Evolutionary conservation across 495 filamentous ascomycete species (phyloP).

Genomic region (Podospora fimiseda): DNA sequence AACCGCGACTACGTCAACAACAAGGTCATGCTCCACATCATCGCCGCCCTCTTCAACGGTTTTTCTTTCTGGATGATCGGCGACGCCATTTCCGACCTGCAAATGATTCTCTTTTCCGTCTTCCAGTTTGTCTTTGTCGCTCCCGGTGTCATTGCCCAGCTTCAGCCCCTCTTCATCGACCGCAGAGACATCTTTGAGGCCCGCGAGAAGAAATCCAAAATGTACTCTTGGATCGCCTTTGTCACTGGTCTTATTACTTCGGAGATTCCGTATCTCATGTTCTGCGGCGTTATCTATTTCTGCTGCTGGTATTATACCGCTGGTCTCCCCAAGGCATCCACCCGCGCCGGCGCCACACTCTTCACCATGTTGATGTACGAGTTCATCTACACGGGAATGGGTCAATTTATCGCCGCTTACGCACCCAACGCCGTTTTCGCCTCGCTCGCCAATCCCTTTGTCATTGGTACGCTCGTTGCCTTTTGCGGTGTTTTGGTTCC

Average conservation of each 20-base stretch:
- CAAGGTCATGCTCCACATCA: slow-evolving; percentile 38
- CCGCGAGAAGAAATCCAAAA: slow-evolving; percentile 65
- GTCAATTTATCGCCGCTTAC: slow-evolving; percentile 41
- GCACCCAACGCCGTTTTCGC: slow-evolving; percentile 51
- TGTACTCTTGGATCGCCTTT: slow-evolving; percentile 64
- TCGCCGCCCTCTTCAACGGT: slow-evolving; percentile 57
- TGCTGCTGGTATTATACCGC: slow-evolving; percentile 55
- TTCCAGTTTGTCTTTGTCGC: slow-evolving; percentile 57
- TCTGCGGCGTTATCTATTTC: slow-evolving; percentile 53
- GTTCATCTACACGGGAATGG: slow-evolving; percentile 42
- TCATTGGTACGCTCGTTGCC: slow-evolving; percentile 44
- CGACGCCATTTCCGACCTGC: slow-evolving; percentile 58
- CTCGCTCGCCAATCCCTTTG: slow-evolving; percentile 44
- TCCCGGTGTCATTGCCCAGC: slow-evolving; percentile 44
- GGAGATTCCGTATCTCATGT: slow-evolving; percentile 52
- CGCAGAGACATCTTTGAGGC: slow-evolving; percentile 65
- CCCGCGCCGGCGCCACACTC: slow-evolving; percentile 37
- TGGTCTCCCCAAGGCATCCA: slow-evolving; percentile 39
- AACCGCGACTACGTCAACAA: slow-evolving; percentile 66
- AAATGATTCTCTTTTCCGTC: slow-evolving; percentile 66
- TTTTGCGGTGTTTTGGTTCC: slow-evolving; percentile 53
- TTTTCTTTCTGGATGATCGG: slow-evolving; percentile 70
- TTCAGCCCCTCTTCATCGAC: slow-evolving; percentile 65
- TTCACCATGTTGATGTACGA: slow-evolving; percentile 45
- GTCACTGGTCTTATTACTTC: slow-evolving; percentile 46